Percentiles rank a stretch among this genome's conserved stretches.
phyloP scores from a whole-genome alignment of 257 asterid genomes.

The Solanum okadae region DNA sequence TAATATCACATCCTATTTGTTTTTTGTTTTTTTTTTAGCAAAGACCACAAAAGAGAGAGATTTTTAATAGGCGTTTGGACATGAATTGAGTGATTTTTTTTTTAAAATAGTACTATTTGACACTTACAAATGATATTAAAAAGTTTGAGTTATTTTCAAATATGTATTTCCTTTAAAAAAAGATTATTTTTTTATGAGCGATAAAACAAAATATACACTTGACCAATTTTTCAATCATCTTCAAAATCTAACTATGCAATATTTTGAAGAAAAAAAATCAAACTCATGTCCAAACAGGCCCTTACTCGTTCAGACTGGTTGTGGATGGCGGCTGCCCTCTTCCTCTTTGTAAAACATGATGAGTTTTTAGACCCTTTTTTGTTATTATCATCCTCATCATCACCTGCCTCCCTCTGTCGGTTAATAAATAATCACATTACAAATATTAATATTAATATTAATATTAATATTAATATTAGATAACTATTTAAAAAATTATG shows the following conservation, averaged over 20 bases:
- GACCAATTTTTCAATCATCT: not conserved
- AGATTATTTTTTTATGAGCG: not conserved
- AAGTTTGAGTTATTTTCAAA: not conserved
- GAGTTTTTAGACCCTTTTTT: conserved; percentile 38
- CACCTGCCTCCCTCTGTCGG: conserved; percentile 30
- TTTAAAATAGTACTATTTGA: not conserved
- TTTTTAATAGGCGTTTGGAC: not conserved
- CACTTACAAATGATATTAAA: not conserved
- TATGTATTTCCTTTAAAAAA: not conserved
- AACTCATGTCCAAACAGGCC: not conserved
- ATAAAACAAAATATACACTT: not conserved
- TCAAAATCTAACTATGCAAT: not conserved
- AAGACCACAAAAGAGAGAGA: not conserved
- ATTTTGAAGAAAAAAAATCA: not conserved
- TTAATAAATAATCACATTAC: not conserved
- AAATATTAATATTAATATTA: too few relatives aligned
- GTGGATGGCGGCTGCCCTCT: conserved; percentile 78
- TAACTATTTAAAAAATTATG: not conserved
- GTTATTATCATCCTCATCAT: conserved; percentile 14
- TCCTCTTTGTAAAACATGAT: conserved; percentile 48
- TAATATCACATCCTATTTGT: not conserved
- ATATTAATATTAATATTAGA: not conserved
- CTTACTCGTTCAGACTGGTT: conserved; percentile 80
- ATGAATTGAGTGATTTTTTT: not conserved
- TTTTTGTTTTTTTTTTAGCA: not conserved